Evolutionary conservation across 2,329 filamentous ascomycete genomes (phyloP), one percentile per base, ranked within the genome.

Genomic region (Alternaria arbusti): DNA sequence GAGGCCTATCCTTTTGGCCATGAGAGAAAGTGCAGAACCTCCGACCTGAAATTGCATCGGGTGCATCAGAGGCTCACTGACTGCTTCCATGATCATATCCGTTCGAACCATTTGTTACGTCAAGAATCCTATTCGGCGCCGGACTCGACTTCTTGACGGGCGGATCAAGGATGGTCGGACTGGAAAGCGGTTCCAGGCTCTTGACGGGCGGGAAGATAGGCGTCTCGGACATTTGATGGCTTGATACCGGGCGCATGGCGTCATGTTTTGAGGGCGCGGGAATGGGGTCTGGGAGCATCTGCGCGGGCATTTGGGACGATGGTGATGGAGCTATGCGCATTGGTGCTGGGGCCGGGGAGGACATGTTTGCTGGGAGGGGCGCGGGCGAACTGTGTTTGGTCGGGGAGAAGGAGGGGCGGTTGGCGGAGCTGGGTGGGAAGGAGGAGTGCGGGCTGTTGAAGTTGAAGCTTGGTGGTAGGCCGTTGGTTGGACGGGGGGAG

Each of bases 181-280:
- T 84, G 3, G 86, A 84, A 45, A 85, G 87, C 0, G 89, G 89
- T 10, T 87, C 86, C 51, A 91, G 74, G 2, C 86, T 82, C 44
- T 87, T 84, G 3, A 85, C 77, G 0, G 88, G 88, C 6, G 88
- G 89, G 3, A 90, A 79, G 23, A 89, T 83, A 0, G 85, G 81
- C 10, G 72, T 77, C 54, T 79, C 75, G 4, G 70, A 71, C 50
- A 78, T 67, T 20, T 71, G 72, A n/a, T 79, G 77, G 40, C 74
- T 78, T 4, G 74, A 75, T 6, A 71, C 49, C 1, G 78, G 76
- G 10, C 67, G 75, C 63, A 59, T 78, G 63, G 32, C 79, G 71
- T 80, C 77, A 56, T 85, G 82, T 67, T 86, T 86, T n/a, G 78
- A 80, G 3, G 84, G 84, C 4, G 84, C 84, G 5, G 81, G 72